Percentiles rank a stretch among this genome's conserved stretches.
phyloP scores from a whole-genome alignment of 2,329 filamentous ascomycete genomes.

The Aspergillus sp. region DNA sequence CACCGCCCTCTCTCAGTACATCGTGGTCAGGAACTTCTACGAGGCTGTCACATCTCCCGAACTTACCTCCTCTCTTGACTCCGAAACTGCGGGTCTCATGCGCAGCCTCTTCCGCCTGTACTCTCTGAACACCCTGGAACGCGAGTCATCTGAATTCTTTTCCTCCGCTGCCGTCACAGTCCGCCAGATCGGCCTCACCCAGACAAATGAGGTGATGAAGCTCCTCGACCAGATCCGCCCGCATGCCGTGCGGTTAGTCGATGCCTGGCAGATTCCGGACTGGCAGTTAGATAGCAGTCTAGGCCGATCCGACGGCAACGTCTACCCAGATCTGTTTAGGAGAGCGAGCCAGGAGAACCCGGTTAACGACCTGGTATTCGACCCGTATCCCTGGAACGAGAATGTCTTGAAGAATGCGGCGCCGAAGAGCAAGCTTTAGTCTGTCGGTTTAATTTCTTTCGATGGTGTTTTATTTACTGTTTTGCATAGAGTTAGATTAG shows the following conservation, averaged over 20 bases:
- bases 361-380: conserved; percentile 68
- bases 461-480: not conserved
- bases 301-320: conserved; percentile 70
- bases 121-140: conserved; percentile 66
- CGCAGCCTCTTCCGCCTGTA: conserved; percentile 68
- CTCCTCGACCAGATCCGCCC: conserved; percentile 71
- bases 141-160: conserved; percentile 72
- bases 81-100: conserved; percentile 58
- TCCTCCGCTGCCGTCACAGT: conserved; percentile 67
- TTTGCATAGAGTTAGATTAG: not conserved
- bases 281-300: conserved; percentile 74
- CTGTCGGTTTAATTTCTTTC: conserved; percentile 6
- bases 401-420: conserved; percentile 59
- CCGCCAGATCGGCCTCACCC: conserved; percentile 68
- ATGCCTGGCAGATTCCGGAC: conserved; percentile 74
- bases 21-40: conserved; percentile 80
- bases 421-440: conserved; percentile 39
- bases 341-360: conserved; percentile 72
- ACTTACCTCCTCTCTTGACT: conserved; percentile 56
- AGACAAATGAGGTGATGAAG: conserved; percentile 67
- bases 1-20: conserved; percentile 74
- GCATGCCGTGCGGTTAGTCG: conserved; percentile 69
- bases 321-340: conserved; percentile 76
- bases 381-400: conserved; percentile 67
- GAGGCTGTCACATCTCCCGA: conserved; percentile 59